Conservation (phyloP, 202 grass and related monocot species). For the Musa balbisiana region DNA sequence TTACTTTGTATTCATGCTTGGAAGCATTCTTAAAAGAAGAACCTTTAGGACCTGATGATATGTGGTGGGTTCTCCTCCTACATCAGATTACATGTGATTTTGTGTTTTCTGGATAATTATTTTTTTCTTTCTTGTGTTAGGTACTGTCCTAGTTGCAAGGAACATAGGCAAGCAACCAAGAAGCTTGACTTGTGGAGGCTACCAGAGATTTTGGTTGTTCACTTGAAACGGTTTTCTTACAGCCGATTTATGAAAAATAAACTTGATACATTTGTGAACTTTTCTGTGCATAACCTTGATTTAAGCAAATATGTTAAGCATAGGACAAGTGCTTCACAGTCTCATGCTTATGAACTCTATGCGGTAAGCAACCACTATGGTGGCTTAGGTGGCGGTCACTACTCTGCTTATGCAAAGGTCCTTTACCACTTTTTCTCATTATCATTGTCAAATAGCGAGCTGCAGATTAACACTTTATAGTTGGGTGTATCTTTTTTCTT, state of each 20-base stretch:
- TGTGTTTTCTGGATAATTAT: conserved; percentile 15
- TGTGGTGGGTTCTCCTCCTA: conserved; percentile 64
- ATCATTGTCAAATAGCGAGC: background rate
- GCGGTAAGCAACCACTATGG: conserved; percentile 93
- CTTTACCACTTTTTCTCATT: background rate
- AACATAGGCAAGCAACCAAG: conserved; percentile 94
- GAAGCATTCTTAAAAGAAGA: conserved; percentile 96
- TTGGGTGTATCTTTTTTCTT: no score
- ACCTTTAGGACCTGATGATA: conserved; percentile 92
- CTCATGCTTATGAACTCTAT: conserved; percentile 66
- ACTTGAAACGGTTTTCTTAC: conserved; percentile 95
- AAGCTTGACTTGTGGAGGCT: conserved; percentile 97
- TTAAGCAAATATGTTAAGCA: conserved; percentile 64
- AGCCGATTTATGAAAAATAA: conserved; percentile 96
- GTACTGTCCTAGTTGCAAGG: conserved; percentile 94
- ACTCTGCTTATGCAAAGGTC: conserved; percentile 93
- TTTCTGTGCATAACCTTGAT: conserved; percentile 68
- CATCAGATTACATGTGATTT: conserved; percentile 2
- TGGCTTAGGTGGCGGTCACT: conserved; percentile 86
- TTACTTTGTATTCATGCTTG: conserved; percentile 88
- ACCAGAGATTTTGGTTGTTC: conserved; percentile 91
- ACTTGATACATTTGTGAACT: conserved; percentile 93
- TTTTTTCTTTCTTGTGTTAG: conserved; percentile 31
- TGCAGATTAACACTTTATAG: background rate
- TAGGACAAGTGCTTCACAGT: conserved; percentile 4